These are phyloP conservation scores for Hymenoscyphus fraxineus DNA, from an alignment of 2,329 filamentous ascomycete genomes.

Conservation along the genomic window DNA sequence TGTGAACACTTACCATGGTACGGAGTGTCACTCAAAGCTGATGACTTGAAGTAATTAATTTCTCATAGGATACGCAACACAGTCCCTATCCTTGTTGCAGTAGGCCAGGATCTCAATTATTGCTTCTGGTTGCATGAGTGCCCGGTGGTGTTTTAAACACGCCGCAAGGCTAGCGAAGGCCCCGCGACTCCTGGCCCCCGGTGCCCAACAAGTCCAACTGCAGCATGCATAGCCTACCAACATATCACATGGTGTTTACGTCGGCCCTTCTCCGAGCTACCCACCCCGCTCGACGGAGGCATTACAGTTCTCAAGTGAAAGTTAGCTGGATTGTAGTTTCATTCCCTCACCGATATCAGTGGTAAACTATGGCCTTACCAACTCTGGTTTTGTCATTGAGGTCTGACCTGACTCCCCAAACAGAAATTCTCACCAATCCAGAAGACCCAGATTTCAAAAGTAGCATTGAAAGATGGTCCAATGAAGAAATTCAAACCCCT, in stretches of 20 bases:
- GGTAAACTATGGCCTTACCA: not conserved
- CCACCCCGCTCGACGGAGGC: not conserved
- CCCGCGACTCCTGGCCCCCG: not conserved
- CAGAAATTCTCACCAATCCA: slow-evolving; percentile 9
- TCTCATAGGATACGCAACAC: not conserved
- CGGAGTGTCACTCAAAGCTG: too few relatives aligned
- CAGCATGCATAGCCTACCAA: not conserved
- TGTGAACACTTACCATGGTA: too few relatives aligned
- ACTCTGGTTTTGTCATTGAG: not conserved
- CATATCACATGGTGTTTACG: not conserved
- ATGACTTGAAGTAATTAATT: too few relatives aligned
- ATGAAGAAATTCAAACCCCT: slow-evolving; percentile 11
- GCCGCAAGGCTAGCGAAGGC: not conserved
- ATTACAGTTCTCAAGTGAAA: not conserved
- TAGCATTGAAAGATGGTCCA: slow-evolving; percentile 12
- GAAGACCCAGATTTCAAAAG: slow-evolving; percentile 7
- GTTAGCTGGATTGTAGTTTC: not conserved
- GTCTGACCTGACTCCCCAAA: slow-evolving; percentile 3
- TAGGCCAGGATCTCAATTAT: not conserved
- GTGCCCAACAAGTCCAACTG: not conserved
- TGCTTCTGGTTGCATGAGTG: not conserved
- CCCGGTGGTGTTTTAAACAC: not conserved
- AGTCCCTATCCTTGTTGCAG: not conserved
- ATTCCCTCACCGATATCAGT: not conserved
- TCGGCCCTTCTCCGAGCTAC: not conserved